Evolutionary conservation across 2,329 filamentous ascomycete genomes (phyloP).

Genomic region (Alternaria angustiovoidea): DNA sequence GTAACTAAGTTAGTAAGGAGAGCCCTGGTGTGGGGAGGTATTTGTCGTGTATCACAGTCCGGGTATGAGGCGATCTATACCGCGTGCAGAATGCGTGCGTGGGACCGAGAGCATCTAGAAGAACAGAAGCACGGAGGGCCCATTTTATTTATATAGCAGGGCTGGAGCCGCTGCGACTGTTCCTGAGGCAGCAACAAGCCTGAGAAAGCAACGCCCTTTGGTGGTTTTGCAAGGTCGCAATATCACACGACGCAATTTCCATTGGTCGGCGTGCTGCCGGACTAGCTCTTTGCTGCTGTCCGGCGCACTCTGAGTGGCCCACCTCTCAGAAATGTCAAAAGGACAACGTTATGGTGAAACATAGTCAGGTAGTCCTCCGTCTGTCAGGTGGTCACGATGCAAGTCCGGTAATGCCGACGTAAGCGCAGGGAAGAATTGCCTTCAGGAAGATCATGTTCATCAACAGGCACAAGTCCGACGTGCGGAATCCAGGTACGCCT

Average conservation of each 20-base stretch:
- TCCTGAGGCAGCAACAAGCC: slow-evolving; percentile 12
- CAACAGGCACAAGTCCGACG: neutral
- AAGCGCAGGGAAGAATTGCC: neutral
- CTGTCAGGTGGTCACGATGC: neutral
- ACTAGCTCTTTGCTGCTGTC: neutral
- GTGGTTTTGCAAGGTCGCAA: neutral
- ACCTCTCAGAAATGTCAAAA: neutral
- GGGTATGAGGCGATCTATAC: neutral
- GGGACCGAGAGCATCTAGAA: slow-evolving; percentile 3
- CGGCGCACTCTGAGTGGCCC: neutral
- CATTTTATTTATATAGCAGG: slow-evolving; percentile 15
- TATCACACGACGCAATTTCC: slow-evolving; percentile 4
- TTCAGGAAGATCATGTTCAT: neutral
- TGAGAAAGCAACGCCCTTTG: neutral
- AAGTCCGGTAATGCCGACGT: neutral
- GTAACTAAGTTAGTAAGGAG: slow-evolving; percentile 22
- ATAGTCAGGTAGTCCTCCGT: neutral
- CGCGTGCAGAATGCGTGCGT: neutral
- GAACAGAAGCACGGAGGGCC: slow-evolving; percentile 5
- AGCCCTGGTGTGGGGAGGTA: slow-evolving; percentile 17
- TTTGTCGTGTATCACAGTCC: slow-evolving; percentile 11
- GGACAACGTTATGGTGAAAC: neutral
- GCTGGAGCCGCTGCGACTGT: slow-evolving; percentile 12
- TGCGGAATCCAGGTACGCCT: neutral
- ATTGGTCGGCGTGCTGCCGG: neutral